Evolutionary conservation across 768 basidiomycete species (phyloP).

Genomic region (Sutorius australiensis): DNA sequence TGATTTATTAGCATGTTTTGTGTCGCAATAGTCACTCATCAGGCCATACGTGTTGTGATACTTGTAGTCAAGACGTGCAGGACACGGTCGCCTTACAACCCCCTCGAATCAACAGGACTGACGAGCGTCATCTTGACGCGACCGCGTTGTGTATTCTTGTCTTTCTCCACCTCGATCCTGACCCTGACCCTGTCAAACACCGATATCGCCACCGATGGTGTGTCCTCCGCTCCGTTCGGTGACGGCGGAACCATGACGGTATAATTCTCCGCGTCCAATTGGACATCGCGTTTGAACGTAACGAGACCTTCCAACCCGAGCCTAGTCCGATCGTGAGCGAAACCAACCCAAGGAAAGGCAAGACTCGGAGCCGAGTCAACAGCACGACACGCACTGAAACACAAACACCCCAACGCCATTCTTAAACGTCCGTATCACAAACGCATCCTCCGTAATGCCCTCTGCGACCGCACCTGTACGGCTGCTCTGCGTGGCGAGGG

Average conservation of each 20-base stretch:
- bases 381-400: constrained; percentile 63
- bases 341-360: not conserved
- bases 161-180: constrained; percentile 91
- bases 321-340: constrained; percentile 37
- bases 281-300: constrained; percentile 85
- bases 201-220: constrained; percentile 56
- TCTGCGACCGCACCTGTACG: constrained; percentile 18
- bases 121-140: constrained; percentile 82
- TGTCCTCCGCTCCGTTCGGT: not conserved
- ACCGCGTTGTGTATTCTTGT: constrained; percentile 87
- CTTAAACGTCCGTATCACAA: constrained; percentile 89
- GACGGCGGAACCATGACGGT: constrained; percentile 63
- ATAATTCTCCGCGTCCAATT: constrained; percentile 91
- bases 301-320: constrained; percentile 93
- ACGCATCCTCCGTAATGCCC: constrained; percentile 74
- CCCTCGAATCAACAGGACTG: constrained; percentile 55
- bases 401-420: constrained; percentile 98
- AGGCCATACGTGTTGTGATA: too few species aligned
- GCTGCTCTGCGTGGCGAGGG: constrained; percentile 29
- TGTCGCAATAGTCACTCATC: not conserved
- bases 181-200: constrained; percentile 95
- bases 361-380: not conserved
- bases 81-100: constrained; percentile 29
- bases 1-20: constrained; percentile 6
- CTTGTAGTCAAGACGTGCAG: not conserved